Evolutionary conservation across 2,329 filamentous ascomycete species (phyloP).

Genomic region (Cladosporium velox): DNA sequence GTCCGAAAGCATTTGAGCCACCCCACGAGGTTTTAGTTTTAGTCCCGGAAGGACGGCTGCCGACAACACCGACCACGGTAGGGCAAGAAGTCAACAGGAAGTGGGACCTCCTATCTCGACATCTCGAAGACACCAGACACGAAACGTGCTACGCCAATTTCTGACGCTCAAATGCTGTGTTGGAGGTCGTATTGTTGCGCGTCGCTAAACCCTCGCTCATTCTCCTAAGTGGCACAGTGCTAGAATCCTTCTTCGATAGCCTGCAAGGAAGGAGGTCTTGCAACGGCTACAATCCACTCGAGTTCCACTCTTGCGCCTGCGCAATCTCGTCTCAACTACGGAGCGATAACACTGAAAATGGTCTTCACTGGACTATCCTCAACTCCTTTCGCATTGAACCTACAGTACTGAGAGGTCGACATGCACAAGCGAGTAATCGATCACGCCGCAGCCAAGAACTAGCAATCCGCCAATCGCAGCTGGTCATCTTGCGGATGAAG

Average conservation of each 20-base stretch:
- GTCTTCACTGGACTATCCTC: neutral
- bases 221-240: neutral
- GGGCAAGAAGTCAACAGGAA: neutral
- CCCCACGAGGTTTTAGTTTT: neutral
- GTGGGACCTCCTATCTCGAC: neutral
- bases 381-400: neutral
- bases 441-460: neutral
- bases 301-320: neutral
- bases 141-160: neutral
- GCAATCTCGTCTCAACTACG: neutral
- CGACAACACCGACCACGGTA: neutral
- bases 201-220: neutral
- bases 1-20: constrained; percentile 11
- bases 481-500: neutral
- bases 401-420: neutral
- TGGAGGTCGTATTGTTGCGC: neutral
- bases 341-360: neutral
- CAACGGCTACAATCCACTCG: neutral
- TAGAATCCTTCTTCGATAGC: neutral
- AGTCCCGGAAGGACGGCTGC: neutral
- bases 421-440: neutral
- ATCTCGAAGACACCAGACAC: neutral
- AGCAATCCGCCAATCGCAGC: neutral
- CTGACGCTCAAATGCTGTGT: neutral
- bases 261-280: neutral